phyloP scores from a whole-genome alignment of 2,329 filamentous ascomycete species.

The Leptographium flavum region DNA sequence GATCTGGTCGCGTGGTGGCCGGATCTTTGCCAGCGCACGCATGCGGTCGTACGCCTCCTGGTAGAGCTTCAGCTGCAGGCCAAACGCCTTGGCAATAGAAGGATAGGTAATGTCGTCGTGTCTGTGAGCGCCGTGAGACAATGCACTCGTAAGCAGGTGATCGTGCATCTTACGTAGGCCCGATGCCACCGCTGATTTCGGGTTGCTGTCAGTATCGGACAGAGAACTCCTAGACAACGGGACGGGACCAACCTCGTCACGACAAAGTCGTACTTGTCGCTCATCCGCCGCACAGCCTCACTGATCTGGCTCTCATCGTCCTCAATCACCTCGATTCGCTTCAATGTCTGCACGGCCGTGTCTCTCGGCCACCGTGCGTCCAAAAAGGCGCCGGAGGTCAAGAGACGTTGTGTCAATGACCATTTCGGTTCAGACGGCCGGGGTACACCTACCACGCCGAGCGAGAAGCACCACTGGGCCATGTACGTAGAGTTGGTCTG shows the following conservation, averaged over 20 bases:
- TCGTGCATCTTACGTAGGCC: slow-evolving; percentile 58
- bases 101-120: slow-evolving; percentile 97
- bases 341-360: slow-evolving; percentile 40
- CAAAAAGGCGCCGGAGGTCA: background rate
- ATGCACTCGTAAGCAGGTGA: background rate
- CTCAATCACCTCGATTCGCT: slow-evolving; percentile 81
- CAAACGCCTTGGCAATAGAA: slow-evolving; percentile 83
- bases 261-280: slow-evolving; percentile 78
- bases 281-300: slow-evolving; percentile 79
- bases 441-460: slow-evolving; percentile 37
- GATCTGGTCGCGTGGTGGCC: slow-evolving; percentile 60
- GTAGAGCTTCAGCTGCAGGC: slow-evolving; percentile 62
- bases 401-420: no score
- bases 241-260: slow-evolving; percentile 51
- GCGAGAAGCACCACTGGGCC: slow-evolving; percentile 49
- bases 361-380: background rate
- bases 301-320: slow-evolving; percentile 86
- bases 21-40: slow-evolving; percentile 64
- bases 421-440: no score
- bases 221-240: no score
- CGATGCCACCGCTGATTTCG: slow-evolving; percentile 62
- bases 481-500: slow-evolving; percentile 51
- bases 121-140: slow-evolving; percentile 25
- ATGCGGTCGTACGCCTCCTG: slow-evolving; percentile 65
- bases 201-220: background rate